phyloP scores from a whole-genome alignment of 2,329 filamentous ascomycete species.

The Teratosphaeria epicoccoides region DNA sequence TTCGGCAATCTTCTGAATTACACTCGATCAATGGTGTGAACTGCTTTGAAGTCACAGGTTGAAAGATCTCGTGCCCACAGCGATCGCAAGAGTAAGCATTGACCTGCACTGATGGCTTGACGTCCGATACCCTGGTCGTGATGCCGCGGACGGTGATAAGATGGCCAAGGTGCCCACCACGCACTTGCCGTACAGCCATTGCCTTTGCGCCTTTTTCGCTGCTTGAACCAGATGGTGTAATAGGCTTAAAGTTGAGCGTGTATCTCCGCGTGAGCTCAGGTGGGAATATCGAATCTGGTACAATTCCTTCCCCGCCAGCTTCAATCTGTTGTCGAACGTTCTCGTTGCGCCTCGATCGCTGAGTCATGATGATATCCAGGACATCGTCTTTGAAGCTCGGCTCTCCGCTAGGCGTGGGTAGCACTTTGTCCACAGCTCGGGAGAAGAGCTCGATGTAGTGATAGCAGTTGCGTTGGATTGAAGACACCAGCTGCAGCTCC shows the following conservation, averaged over 20 bases:
- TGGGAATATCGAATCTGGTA: conserved; percentile 71
- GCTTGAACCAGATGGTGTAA: conserved; percentile 59
- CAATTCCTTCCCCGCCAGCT: conserved; percentile 38
- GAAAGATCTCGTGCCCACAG: conserved; percentile 95
- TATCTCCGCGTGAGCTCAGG: conserved; percentile 87
- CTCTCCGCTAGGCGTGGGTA: conserved; percentile 69
- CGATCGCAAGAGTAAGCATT: conserved; percentile 96
- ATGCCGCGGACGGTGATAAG: conserved; percentile 93
- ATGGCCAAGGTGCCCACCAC: conserved; percentile 82
- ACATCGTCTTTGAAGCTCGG: conserved; percentile 96
- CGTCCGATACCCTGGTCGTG: conserved; percentile 87
- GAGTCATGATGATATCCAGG: conserved; percentile 89
- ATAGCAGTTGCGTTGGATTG: conserved; percentile 81
- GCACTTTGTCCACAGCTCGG: conserved; percentile 72
- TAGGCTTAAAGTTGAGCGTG: conserved; percentile 90
- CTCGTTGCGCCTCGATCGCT: conserved; percentile 77
- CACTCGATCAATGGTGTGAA: conserved; percentile 81
- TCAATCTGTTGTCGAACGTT: conserved; percentile 45
- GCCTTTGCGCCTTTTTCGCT: conserved; percentile 49
- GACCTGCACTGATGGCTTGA: conserved; percentile 94
- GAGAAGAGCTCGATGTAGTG: conserved; percentile 92
- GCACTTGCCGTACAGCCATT: conserved; percentile 84
- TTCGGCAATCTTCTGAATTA: conserved; percentile 78
- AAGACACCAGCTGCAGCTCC: conserved; percentile 60
- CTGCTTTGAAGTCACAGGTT: conserved; percentile 82